phyloP scores from a whole-genome alignment of 371 early-diverging fungal species.

The Mortierella sp. region DNA sequence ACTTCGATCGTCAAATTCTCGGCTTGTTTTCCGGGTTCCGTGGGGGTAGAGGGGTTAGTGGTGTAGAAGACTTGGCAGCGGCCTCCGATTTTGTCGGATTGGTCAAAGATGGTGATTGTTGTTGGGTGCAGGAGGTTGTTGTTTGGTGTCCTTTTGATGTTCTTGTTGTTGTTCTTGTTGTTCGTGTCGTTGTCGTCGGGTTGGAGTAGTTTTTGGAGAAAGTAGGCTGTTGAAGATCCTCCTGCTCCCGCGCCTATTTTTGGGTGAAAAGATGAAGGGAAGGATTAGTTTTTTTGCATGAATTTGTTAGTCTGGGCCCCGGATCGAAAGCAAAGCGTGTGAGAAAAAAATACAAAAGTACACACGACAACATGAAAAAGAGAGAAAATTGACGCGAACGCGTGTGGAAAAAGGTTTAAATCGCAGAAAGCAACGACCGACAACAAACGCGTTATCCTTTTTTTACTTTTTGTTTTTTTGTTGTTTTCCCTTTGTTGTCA shows the following conservation, averaged over 20 bases:
- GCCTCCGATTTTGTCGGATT: slow-evolving; percentile 66
- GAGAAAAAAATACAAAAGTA: neutral
- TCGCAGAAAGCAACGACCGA: neutral
- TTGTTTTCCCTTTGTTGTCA: neutral
- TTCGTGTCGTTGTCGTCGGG: too few relatives aligned
- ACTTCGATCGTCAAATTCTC: slow-evolving; percentile 62
- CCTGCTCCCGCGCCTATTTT: slow-evolving; percentile 74
- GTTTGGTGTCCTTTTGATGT: slow-evolving; percentile 18
- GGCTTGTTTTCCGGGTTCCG: slow-evolving; percentile 4
- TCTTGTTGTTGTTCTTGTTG: too few relatives aligned
- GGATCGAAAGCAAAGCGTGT: neutral
- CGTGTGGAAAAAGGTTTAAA: neutral
- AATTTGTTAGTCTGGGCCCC: neutral
- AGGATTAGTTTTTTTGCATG: neutral
- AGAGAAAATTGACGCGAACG: slow-evolving; percentile 4
- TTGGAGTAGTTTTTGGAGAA: slow-evolving; percentile 63
- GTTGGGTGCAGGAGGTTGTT: slow-evolving; percentile 47
- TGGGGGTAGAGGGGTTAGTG: slow-evolving; percentile 52
- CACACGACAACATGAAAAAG: neutral
- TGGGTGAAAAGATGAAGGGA: neutral
- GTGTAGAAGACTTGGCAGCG: slow-evolving; percentile 63
- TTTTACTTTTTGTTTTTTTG: too few relatives aligned
- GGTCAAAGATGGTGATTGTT: slow-evolving; percentile 68
- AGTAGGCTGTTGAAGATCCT: slow-evolving; percentile 73
- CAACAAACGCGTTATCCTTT: neutral